A percentile compares a stretch with the other conserved stretches of the same genome.
phyloP scores from a whole-genome alignment of 1,284 basidiomycete species.

The Mycena sp. region DNA sequence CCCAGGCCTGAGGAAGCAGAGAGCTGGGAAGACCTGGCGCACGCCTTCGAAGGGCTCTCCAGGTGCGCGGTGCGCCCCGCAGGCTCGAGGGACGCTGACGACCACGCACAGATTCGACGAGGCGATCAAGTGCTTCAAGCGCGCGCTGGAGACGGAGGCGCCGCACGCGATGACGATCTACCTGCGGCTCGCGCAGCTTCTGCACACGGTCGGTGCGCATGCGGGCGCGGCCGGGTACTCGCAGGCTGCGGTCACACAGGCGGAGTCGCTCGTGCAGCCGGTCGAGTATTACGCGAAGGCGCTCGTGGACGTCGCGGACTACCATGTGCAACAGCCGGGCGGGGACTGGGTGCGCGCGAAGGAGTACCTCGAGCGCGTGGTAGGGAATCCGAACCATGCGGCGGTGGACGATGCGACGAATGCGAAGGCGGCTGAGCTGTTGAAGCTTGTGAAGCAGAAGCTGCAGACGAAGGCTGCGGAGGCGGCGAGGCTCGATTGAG shows the following conservation, averaged over 20 bases:
- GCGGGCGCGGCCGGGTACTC: conserved; percentile 17
- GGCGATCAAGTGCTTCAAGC: conserved; percentile 22
- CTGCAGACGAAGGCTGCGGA: conserved; percentile 22
- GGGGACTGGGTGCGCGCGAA: conserved; percentile 28
- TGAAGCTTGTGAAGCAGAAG: conserved; percentile 24
- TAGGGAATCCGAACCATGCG: background rate
- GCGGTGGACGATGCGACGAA: conserved; percentile 18
- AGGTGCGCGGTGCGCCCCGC: background rate
- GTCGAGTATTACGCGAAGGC: conserved; percentile 27
- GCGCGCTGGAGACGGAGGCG: conserved; percentile 22
- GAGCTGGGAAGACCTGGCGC: conserved; percentile 27
- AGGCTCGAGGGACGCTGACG: background rate
- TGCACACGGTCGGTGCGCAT: conserved; percentile 12
- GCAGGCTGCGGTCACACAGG: conserved; percentile 22
- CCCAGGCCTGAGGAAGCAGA: conserved; percentile 28
- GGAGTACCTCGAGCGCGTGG: conserved; percentile 24
- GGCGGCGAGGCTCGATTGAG: conserved; percentile 15
- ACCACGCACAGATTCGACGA: conserved; percentile 9
- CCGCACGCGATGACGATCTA: conserved; percentile 24
- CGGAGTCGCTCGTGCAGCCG: conserved; percentile 5
- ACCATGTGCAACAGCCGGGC: conserved; percentile 17
- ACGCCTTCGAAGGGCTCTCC: conserved; percentile 17
- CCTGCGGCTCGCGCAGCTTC: conserved; percentile 22
- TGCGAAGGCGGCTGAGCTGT: conserved; percentile 21
- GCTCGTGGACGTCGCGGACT: conserved; percentile 23